phyloP scores from a whole-genome alignment of 441 rosid species.

The Erodium trifolium region DNA sequence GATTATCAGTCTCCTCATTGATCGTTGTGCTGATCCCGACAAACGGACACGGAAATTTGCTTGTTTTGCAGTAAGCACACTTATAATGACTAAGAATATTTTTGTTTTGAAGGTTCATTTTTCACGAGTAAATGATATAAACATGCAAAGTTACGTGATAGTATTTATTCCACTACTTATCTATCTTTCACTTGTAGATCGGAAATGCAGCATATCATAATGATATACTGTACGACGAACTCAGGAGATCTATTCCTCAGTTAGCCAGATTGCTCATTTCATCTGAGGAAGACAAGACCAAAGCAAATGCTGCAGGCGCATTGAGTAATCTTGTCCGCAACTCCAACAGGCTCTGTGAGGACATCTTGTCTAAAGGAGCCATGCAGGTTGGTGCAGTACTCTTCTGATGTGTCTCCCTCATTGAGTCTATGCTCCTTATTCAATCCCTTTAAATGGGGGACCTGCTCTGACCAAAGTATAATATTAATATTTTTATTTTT shows the following conservation, averaged over 20 bases:
- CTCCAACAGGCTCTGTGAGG: constrained; percentile 83
- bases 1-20: constrained; percentile 68
- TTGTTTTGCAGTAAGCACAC: constrained; percentile 75
- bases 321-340: constrained; percentile 95
- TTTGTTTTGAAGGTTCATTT: constrained; percentile 4
- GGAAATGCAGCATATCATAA: constrained; percentile 97
- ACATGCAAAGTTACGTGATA: neutral
- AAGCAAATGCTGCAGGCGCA: constrained; percentile 97
- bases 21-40: constrained; percentile 93
- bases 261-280: constrained; percentile 66
- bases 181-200: constrained; percentile 38
- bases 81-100: neutral
- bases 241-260: constrained; percentile 80
- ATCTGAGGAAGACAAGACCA: constrained; percentile 90
- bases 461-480: neutral
- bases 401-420: neutral
- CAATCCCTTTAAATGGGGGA: neutral
- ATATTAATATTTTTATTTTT: neutral
- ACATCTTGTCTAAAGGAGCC: constrained; percentile 86
- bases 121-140: neutral
- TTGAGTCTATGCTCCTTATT: neutral
- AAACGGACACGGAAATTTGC: constrained; percentile 91
- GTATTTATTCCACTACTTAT: neutral
- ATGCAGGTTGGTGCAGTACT: constrained; percentile 55
- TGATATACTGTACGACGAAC: constrained; percentile 72